phyloP scores from a whole-genome alignment of 1,139 yeast species.

The Yamadazyma kanchanaburiensis region DNA sequence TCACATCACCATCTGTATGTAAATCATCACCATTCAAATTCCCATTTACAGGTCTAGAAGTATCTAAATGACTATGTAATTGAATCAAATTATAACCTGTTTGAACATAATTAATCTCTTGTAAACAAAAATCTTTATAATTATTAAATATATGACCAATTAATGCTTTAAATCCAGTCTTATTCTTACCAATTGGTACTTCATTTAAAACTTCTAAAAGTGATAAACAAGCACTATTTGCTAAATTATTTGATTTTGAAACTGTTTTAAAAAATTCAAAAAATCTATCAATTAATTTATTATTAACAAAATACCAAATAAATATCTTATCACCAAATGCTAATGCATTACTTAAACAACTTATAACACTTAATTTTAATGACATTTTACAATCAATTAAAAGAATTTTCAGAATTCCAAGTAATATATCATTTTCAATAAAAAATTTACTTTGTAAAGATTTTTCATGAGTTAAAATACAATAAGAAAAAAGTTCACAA shows the following conservation, averaged over 20 bases:
- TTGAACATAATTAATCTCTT: conserved; percentile 23
- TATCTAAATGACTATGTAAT: conserved; percentile 11
- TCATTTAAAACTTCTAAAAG: conserved; percentile 54
- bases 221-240: conserved; percentile 76
- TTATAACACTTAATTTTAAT: conserved; percentile 59
- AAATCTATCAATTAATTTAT: conserved; percentile 50
- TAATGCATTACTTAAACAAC: conserved; percentile 61
- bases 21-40: conserved; percentile 5
- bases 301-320: conserved; percentile 52
- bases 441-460: conserved; percentile 57
- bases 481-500: conserved; percentile 66
- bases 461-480: conserved; percentile 61
- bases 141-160: conserved; percentile 48
- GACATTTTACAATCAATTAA: conserved; percentile 40
- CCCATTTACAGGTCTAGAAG: conserved; percentile 1
- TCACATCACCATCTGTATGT: conserved; percentile 13
- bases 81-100: conserved; percentile 29
- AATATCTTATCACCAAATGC: conserved; percentile 60
- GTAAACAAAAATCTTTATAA: conserved; percentile 34
- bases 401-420: conserved; percentile 49
- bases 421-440: conserved; percentile 50
- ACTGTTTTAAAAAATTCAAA: conserved; percentile 51
- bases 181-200: conserved; percentile 19
- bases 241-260: conserved; percentile 54
- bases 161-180: conserved; percentile 42